Base-by-base conservation (phyloP, 2,329 filamentous ascomycete genomes). In the Pseudocercospora fuligena region DNA sequence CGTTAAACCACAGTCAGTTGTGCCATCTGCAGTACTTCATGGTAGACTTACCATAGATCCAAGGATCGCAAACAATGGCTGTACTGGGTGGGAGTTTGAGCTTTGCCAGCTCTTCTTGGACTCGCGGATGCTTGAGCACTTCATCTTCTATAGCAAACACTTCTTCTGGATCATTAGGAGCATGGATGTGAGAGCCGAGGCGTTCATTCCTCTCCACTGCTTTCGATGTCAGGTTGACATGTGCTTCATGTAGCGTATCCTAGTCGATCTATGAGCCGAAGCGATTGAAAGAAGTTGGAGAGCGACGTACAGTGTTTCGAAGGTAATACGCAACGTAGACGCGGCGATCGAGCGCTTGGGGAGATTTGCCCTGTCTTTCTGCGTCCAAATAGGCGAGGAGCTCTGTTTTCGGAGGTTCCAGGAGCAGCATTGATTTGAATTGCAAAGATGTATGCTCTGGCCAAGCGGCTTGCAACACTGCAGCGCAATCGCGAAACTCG, bases 51-150 rank as follows among this genome's bases (percentile, higher is more conserved):
- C 29, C 87, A 69, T 92, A 93, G 43, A 92, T 92, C 91, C 90
- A 93, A 0, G 87, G 87, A 69, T 89, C 87, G 60, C 83, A 82
- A 67, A 87, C 84, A 21, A 89, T 81, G 1, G 82, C 82, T 6
- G 86, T 82, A 21, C 86, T 87, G 69, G 85, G 78, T 0, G 87
- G 87, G 0, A 89, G 80, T 65, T 88, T 77, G 66, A 89, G 70
- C 71, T 89, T 89, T 36, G 83, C 84, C 63, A 89, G 82, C 68
- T 87, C 87, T 2, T 84, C 85, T 72, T 87, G 80, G 8, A 89
- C 87, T 2, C 80, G 81, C 29, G 83, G 82, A 69, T 89, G 85
- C 51, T 81, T 81, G 12, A 89, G 78, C n/a, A 83, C 86, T 36
- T 84, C 76, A 68, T 84, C 82, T 74, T 89, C 87, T 51, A 89